Evolutionary conservation across 306 rosid genomes (phyloP), one percentile per base, ranked within the genome.

Genomic region (Vigna angularis): DNA sequence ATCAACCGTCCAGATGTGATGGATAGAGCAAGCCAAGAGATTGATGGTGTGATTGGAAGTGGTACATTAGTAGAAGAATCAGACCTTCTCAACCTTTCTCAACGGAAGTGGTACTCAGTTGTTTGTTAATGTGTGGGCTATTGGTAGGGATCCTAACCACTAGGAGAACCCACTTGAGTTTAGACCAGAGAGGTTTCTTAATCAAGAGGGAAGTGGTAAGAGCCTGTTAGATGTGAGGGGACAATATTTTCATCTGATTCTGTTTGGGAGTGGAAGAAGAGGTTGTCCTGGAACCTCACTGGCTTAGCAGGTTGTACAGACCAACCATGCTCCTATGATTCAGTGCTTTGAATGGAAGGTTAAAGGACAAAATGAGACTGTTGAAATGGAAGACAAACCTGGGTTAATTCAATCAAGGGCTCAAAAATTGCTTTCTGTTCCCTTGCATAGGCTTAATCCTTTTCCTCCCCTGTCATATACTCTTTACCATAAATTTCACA

Each of bases 221-320:
- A 74, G 72, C 44, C 82, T 63, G 16, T 32, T 85, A 10, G 98
- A 93, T 79, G 83, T 90, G 40, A 90, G 96, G 72, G 98, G 96
- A 8, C 93, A 90, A 5, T 88, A 91, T 79, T 93, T 89, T 83
- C 85, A 91, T 10, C 30, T 93, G 10, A 66, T 93, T 72, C 96
- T 94, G 66, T 93, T 90, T 85, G 98, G 98, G 20, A 89, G 92
- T 65, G 97, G 97, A 45, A 90, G 97, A 89, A 90, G 97, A 84
- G 87, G 88, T 9, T 93, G 96, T 17, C 98, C 98, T 47, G 96
- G 94, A 72, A 85, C 89, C 5, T 76, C 98, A 16, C 81, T 93
- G n/a, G 98, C 94, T n/a, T 47, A 90, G 72, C 88, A 84, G 10
- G 79, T 93, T 61, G 92, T 89, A 66, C 94, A 86, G 15, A 26